Conservation (phyloP, 108 stramenopile genomes). For the Stephanodiscus triporus region DNA sequence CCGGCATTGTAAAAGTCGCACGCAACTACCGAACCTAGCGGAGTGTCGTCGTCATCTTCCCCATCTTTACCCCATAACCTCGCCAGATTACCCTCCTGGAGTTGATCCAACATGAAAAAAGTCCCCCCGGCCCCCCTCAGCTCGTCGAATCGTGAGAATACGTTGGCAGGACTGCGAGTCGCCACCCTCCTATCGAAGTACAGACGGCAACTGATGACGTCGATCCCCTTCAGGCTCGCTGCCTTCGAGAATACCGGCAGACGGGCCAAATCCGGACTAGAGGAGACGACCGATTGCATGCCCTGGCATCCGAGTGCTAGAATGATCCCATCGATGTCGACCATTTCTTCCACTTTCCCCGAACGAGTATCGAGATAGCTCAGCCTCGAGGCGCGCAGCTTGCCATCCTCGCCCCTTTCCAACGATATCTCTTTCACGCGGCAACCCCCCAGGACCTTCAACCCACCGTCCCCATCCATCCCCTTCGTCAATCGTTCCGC, state of each 20-base stretch:
- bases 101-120: constrained; percentile 94
- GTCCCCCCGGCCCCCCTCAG: constrained; percentile 90
- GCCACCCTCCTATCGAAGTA: constrained; percentile 84
- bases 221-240: constrained; percentile 82
- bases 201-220: constrained; percentile 82
- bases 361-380: constrained; percentile 45
- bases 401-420: constrained; percentile 16
- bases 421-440: constrained; percentile 72
- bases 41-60: constrained; percentile 14
- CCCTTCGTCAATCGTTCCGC: constrained; percentile 62
- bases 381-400: constrained; percentile 39
- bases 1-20: constrained; percentile 95
- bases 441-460: constrained; percentile 78
- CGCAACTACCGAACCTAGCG: constrained; percentile 82
- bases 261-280: constrained; percentile 73
- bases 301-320: constrained; percentile 86
- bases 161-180: constrained; percentile 91
- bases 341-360: constrained; percentile 52
- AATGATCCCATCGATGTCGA: constrained; percentile 78
- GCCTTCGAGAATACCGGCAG: constrained; percentile 71
- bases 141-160: constrained; percentile 87
- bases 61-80: constrained; percentile 74
- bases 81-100: constrained; percentile 69
- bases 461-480: constrained; percentile 40
- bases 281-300: constrained; percentile 79